These are phyloP conservation scores for Ophiostoma populinum DNA, from an alignment of 2,329 filamentous ascomycete species.

Conservation along the genomic window DNA sequence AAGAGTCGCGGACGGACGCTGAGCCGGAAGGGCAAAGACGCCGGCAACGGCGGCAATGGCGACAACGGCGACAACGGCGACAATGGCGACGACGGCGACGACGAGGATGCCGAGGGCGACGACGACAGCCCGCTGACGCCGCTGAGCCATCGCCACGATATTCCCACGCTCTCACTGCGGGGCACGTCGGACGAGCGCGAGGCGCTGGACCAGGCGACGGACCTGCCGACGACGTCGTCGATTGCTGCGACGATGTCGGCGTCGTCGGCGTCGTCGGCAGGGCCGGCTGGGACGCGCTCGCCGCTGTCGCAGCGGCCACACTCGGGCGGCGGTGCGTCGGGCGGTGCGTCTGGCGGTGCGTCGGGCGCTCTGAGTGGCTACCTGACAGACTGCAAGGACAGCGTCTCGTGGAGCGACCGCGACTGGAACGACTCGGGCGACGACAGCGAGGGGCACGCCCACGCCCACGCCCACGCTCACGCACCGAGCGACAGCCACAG, in stretches of 20 bases:
- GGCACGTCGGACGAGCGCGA: neutral
- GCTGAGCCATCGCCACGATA: neutral
- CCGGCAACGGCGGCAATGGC: neutral
- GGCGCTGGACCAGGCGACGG: slow-evolving; percentile 2
- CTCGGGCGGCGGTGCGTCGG: slow-evolving; percentile 11
- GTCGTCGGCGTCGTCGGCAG: neutral
- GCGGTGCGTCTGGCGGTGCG: no score
- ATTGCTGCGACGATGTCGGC: neutral
- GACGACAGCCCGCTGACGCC: neutral
- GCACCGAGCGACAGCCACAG: slow-evolving; percentile 3
- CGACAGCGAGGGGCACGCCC: slow-evolving; percentile 20
- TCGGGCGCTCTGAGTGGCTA: no score
- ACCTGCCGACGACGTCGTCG: neutral
- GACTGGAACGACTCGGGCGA: slow-evolving; percentile 41
- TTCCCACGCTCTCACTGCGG: neutral
- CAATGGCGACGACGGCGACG: neutral
- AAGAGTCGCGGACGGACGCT: neutral
- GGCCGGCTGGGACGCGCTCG: neutral
- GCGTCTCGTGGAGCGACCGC: slow-evolving; percentile 46
- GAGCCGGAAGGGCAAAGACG: neutral
- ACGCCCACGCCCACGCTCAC: neutral
- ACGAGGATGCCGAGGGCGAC: neutral
- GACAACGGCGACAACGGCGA: neutral
- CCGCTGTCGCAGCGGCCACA: neutral
- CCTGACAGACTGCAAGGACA: slow-evolving; percentile 27